Evolutionary conservation across 176 grass and related monocot species (phyloP), one percentile per base, ranked within the genome.

Genomic region (Aegilops tauschii): DNA sequence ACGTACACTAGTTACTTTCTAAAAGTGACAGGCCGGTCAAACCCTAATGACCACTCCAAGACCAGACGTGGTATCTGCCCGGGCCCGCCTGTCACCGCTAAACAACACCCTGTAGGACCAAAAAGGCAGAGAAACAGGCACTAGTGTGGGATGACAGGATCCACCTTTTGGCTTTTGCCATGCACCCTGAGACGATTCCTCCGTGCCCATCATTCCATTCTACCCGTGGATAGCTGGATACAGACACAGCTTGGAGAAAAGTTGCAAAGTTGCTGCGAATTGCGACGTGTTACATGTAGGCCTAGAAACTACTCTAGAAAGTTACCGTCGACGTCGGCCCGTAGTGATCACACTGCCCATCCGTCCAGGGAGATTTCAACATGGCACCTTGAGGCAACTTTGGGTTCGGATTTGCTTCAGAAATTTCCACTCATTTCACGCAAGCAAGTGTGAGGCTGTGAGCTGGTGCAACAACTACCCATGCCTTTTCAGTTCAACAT

Each of bases 161-260:
- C 69, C 29, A 44, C 50, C 75, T 88, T 86, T 36, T 36, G 35
- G 30, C 74, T 88, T 86, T 81, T 59, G 14, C 6, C 42, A 45
- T 85, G 76, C 59, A 21, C 44, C 85, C 49, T 84, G 47, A 37
- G 73, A 84, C 52, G 69, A 91, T 87, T 91, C 89, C 47, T 75
- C 61, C 23, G 17, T 8, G 6, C 4, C 29, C 82, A 88, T 91
- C 90, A 85, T 88, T 77, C 52, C 85, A 2, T 47, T 49, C 18
- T 30, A 76, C 44, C 45, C 84, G 72, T 66, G 75, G 45, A 64
- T 45, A 68, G 75, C 54, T 59, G 75, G 45, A 64, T 28, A 68
- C 47, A 65, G 76, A 56, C 64, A 73, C 34, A 4, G 65, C 68
- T 61, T 30, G 45, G 36, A 49, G 64, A 49, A 54, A 76, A 49